phyloP scores from a whole-genome alignment of 129 eudicot genomes.

The Artemisia tridentata region DNA sequence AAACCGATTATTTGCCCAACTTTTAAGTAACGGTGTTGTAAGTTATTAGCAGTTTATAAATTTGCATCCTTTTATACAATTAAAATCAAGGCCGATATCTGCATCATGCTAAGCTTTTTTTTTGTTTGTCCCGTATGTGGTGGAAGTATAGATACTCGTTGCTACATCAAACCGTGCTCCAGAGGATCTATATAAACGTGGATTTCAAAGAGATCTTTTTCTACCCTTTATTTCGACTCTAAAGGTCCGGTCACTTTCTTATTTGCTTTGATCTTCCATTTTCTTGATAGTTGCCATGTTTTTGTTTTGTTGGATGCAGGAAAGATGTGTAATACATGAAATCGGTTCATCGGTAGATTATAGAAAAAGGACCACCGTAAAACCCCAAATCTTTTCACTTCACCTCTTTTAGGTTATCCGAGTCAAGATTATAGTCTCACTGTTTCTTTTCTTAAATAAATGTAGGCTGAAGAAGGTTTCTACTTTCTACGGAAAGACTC shows the following conservation, averaged over 20 bases:
- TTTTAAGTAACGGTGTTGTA: slow-evolving; percentile 77
- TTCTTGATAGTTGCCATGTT: too few species aligned
- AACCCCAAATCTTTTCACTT: neutral
- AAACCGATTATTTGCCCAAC: slow-evolving; percentile 80
- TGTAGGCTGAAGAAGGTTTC: slow-evolving; percentile 91
- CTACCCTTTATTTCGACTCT: slow-evolving; percentile 86
- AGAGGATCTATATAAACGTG: slow-evolving; percentile 87
- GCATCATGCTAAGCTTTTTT: slow-evolving; percentile 1
- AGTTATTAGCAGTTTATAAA: slow-evolving; percentile 29
- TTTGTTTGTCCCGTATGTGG: slow-evolving; percentile 6
- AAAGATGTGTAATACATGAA: slow-evolving; percentile 85
- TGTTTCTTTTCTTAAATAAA: neutral
- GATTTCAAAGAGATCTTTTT: slow-evolving; percentile 92
- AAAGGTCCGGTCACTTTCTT: slow-evolving; percentile 48
- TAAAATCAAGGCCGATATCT: neutral
- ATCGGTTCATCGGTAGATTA: slow-evolving; percentile 93
- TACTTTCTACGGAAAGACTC: slow-evolving; percentile 63
- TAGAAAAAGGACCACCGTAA: slow-evolving; percentile 85
- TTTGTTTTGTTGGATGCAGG: slow-evolving; percentile 50
- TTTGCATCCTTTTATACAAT: neutral
- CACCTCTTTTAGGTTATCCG: neutral
- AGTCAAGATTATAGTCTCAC: neutral
- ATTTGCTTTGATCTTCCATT: neutral
- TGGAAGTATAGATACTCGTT: slow-evolving; percentile 75
- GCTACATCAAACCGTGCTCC: slow-evolving; percentile 99